phyloP scores from a whole-genome alignment of 106 monocot genomes.

The Apostasia shenzhenica region DNA sequence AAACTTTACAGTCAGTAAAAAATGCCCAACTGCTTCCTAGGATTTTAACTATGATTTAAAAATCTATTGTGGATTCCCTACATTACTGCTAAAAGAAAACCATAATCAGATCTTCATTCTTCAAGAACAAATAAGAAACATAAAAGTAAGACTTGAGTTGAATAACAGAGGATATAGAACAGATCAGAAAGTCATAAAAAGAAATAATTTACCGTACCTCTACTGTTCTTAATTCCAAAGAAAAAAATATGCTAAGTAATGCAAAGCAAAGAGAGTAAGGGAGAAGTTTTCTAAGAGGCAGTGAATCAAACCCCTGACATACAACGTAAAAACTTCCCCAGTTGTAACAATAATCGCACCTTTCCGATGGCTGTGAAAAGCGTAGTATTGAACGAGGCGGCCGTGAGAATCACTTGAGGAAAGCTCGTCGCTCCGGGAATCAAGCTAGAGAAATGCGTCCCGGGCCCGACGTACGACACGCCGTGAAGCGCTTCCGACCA shows the following conservation, averaged over 20 bases:
- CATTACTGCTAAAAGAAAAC: too few relatives aligned
- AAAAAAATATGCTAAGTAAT: too few relatives aligned
- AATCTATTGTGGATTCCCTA: too few relatives aligned
- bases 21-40: too few relatives aligned
- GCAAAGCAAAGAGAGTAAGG: background rate
- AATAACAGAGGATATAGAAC: too few relatives aligned
- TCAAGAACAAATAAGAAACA: too few relatives aligned
- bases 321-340: background rate
- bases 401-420: conserved; percentile 63
- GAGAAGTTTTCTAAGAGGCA: background rate
- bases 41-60: too few relatives aligned
- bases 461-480: conserved; percentile 61
- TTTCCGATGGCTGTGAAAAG: conserved; percentile 68
- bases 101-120: too few relatives aligned
- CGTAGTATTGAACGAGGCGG: conserved; percentile 60
- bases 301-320: background rate
- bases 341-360: conserved; percentile 20
- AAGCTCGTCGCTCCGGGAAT: conserved; percentile 73
- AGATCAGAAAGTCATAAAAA: too few relatives aligned
- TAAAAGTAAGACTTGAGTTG: too few relatives aligned
- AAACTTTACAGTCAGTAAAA: too few relatives aligned
- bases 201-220: background rate
- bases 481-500: conserved; percentile 87
- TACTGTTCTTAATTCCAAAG: background rate
- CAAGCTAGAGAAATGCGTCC: conserved; percentile 44